A percentile compares a stretch with the other conserved stretches of the same genome.
Conservation (phyloP, 129 eudicot genomes). For the Helichrysum umbraculigerum region DNA sequence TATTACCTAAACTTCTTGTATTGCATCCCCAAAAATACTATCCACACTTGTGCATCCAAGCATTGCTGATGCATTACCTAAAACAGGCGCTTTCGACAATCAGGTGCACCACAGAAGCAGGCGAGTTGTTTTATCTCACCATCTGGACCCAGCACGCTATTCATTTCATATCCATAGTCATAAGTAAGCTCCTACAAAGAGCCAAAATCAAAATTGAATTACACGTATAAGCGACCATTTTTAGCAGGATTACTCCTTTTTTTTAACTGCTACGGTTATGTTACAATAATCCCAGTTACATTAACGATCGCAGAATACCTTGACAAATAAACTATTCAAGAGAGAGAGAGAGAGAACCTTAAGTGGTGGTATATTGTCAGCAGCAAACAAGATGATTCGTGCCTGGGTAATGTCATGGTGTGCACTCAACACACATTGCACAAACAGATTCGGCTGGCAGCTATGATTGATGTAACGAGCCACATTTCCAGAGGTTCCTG, state of each 20-base stretch:
- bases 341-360: conserved; percentile 45
- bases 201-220: background rate
- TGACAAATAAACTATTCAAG: background rate
- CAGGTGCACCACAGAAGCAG: conserved; percentile 82
- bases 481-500: conserved; percentile 67
- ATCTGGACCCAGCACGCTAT: conserved; percentile 76
- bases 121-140: conserved; percentile 55
- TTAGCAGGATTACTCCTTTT: no score
- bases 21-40: conserved; percentile 12
- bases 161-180: conserved; percentile 75
- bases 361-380: conserved; percentile 82
- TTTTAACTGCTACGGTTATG: background rate
- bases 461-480: conserved; percentile 91
- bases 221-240: background rate
- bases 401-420: conserved; percentile 82
- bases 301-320: background rate
- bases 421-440: conserved; percentile 73
- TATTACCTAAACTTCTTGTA: background rate
- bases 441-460: conserved; percentile 88
- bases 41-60: conserved; percentile 17
- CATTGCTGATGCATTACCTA: conserved; percentile 12
- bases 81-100: conserved; percentile 68
- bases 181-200: conserved; percentile 69
- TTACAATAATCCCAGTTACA: background rate
- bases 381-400: conserved; percentile 76